Conservation (phyloP, 2,329 filamentous ascomycete genomes). For the Tolypocladium tundrense region DNA sequence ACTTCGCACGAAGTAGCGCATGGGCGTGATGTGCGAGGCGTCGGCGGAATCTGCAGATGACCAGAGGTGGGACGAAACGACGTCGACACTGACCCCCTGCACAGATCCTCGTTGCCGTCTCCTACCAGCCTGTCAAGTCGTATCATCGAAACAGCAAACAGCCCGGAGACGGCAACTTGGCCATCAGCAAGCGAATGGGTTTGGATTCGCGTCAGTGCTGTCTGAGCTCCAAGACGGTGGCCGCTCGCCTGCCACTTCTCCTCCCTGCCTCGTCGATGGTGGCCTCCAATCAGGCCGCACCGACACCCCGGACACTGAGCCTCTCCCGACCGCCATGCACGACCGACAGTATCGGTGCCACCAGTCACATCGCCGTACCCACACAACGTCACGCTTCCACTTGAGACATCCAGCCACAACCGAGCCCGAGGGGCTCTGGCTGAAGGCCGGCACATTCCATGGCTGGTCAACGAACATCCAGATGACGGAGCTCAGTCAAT, state of each 20-base stretch:
- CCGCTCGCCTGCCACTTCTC: not conserved
- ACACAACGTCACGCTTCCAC: not conserved
- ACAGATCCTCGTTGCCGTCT: not conserved
- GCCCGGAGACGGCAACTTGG: not conserved
- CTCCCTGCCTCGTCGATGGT: not conserved
- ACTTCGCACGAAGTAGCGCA: not conserved
- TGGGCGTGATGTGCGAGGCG: not conserved
- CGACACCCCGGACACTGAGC: conserved; percentile 1
- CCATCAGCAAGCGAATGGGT: not conserved
- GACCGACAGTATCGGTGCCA: not conserved
- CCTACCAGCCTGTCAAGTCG: not conserved
- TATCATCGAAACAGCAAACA: not conserved
- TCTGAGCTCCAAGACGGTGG: not conserved
- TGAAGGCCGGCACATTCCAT: not conserved
- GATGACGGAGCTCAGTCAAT: not conserved
- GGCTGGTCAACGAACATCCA: not conserved
- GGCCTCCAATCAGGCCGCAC: conserved; percentile 4
- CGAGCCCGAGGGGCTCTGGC: not conserved
- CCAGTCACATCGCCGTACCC: not conserved
- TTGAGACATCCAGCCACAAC: not conserved
- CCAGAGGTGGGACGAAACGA: not conserved
- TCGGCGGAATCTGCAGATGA: not conserved
- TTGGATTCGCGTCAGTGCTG: not conserved
- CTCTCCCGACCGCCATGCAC: conserved; percentile 2
- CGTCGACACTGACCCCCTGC: not conserved